Base-by-base conservation (phyloP, 495 filamentous ascomycete species). In the Podospora pseudoanserina region DNA sequence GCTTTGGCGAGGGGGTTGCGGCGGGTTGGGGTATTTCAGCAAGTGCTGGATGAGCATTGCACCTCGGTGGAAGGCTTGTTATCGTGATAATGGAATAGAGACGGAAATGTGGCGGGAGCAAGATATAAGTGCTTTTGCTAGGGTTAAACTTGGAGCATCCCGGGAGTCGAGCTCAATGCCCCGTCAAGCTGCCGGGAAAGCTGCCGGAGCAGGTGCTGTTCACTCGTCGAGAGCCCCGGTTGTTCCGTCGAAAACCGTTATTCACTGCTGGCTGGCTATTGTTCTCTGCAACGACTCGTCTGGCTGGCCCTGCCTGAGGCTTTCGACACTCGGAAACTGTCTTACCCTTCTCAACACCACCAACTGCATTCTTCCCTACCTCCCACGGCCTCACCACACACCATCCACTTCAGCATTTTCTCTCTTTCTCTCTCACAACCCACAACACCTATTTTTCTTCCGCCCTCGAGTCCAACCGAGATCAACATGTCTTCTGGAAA, bases 401-500 rank as follows among this genome's bases (percentile, higher is more conserved):
- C 26, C 59, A 61, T 20, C 30, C 59, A 61, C 30, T 61, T 7
- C 15, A 5, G 15, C 39, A 11, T 49, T 32, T 61, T 30, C 5
- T 18, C 26, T 61, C 16, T 20, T 4, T 18, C 16, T 18, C 7
- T 4, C 9, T 32, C 32, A 39, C 5, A n/a, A n/a, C 15, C 39
- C 39, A 16, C 39, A 5, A 61, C 59, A 61, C 6, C 58, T 20
- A 23, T 9, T 20, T 20, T 18, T 23, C 23, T 27, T 1, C 23
- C 13, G 20, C 16, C 11, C 30, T 26, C 15, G 39, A 49, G 7
- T 49, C 39, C 39, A 6, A 13, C 6, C 13, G 5, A 49, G 39
- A 49, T 49, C 68, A 70, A 53, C 6, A 70, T 70, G 69, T 58
- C 32, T 59, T 58, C 58, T 13, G 57, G 28, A 19, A 58, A 59